These are phyloP conservation scores for Macrolepiota fuliginosa DNA, from an alignment of 768 basidiomycete genomes.

Conservation along the genomic window DNA sequence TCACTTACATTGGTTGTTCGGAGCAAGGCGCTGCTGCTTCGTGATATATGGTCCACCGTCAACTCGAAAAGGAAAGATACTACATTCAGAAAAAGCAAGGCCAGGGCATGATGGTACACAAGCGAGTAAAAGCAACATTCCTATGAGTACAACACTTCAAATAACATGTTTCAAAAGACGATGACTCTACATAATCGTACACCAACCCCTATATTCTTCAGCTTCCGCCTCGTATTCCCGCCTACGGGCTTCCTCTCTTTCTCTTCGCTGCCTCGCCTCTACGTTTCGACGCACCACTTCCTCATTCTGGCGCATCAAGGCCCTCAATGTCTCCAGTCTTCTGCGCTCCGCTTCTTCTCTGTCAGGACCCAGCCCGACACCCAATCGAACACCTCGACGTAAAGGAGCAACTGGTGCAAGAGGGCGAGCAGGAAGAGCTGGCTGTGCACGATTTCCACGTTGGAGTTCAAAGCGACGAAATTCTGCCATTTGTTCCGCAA, in stretches of 20 bases:
- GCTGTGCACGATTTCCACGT: background rate
- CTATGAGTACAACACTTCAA: too few relatives aligned
- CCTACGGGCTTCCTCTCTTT: too few relatives aligned
- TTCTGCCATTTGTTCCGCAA: conserved; percentile 5
- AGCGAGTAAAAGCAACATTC: too few relatives aligned
- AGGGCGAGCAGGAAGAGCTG: background rate
- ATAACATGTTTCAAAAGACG: too few relatives aligned
- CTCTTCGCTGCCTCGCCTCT: too few relatives aligned
- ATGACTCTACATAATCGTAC: conserved; percentile 8
- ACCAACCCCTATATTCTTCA: conserved; percentile 5
- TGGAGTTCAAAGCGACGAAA: background rate
- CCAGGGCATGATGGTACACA: too few relatives aligned
- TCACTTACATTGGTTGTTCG: too few relatives aligned
- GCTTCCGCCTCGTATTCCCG: background rate
- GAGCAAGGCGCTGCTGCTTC: too few relatives aligned
- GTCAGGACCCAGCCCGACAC: too few relatives aligned
- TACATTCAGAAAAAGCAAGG: too few relatives aligned
- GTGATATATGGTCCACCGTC: too few relatives aligned
- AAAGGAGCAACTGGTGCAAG: background rate
- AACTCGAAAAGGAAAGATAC: too few relatives aligned
- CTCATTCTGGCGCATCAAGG: background rate
- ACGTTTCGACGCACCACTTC: background rate
- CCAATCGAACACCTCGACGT: background rate
- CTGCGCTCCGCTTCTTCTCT: background rate
- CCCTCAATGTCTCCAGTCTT: background rate